A percentile compares a stretch with the other conserved stretches of the same genome.
Evolutionary conservation across 208 protist species (phyloP).

Genomic region (Herpetomonas samuelpessoai): DNA sequence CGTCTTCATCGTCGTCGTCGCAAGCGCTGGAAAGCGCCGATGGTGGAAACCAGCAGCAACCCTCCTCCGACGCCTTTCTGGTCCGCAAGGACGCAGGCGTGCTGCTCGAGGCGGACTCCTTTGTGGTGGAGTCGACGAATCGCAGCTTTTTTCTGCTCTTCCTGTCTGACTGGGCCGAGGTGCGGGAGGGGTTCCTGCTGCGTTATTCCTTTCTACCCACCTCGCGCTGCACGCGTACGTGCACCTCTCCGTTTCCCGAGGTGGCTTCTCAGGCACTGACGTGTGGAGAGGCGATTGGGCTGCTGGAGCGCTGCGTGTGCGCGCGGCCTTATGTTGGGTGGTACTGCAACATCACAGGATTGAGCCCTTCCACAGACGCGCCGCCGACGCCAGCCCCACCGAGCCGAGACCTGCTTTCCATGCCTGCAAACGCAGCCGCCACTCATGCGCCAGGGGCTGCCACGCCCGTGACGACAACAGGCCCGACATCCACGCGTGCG

Average conservation of each 20-base stretch:
- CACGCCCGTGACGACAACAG: not conserved
- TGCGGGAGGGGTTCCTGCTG: constrained; percentile 43
- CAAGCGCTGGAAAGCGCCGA: not conserved
- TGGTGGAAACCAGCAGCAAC: not conserved
- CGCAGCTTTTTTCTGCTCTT: constrained; percentile 45
- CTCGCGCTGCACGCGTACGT: not conserved
- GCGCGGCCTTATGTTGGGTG: constrained; percentile 33
- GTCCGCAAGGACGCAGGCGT: constrained; percentile 21
- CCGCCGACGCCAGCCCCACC: not conserved
- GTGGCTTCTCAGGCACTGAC: constrained; percentile 2
- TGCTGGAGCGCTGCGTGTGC: constrained; percentile 40
- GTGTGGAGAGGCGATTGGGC: constrained; percentile 25
- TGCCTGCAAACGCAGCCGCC: no score
- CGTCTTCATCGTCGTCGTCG: not conserved
- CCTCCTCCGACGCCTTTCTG: not conserved
- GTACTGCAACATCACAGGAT: constrained; percentile 20
- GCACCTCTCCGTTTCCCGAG: not conserved
- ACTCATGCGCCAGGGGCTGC: no score
- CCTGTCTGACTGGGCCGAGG: constrained; percentile 45
- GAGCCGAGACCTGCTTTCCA: not conserved
- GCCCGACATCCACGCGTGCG: not conserved
- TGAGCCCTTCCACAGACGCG: not conserved
- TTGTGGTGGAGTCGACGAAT: constrained; percentile 21
- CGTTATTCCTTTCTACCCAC: constrained; percentile 53
- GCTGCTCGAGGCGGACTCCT: not conserved